Evolutionary conservation across 257 asterid genomes (phyloP).

Genomic region (Ligustrum vulgare): DNA sequence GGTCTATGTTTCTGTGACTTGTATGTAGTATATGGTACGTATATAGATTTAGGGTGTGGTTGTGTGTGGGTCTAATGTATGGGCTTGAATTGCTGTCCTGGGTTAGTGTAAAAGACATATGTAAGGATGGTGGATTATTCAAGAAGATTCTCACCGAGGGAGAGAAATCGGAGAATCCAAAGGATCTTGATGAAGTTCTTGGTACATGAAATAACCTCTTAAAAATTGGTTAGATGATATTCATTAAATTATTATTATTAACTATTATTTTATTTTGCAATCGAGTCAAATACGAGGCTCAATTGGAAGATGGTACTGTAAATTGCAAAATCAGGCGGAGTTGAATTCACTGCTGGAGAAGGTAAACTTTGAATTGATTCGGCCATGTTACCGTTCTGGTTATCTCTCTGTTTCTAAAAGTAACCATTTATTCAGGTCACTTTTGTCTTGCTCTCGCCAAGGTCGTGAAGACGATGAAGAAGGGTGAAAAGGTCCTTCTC

Average conservation of each 20-base stretch:
- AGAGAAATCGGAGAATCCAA: slow-evolving; percentile 77
- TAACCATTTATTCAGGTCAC: slow-evolving; percentile 36
- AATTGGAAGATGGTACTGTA: slow-evolving; percentile 58
- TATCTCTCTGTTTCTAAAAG: neutral
- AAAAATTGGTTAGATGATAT: too few species aligned
- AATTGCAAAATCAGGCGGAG: slow-evolving; percentile 44
- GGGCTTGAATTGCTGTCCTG: slow-evolving; percentile 68
- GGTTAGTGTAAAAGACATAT: slow-evolving; percentile 72
- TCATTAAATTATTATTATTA: neutral
- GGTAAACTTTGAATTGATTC: slow-evolving; percentile 28
- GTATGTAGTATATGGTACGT: too few species aligned
- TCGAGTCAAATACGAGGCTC: slow-evolving; percentile 58
- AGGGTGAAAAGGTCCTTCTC: slow-evolving; percentile 63
- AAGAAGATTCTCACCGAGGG: slow-evolving; percentile 60
- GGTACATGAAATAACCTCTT: slow-evolving; percentile 30
- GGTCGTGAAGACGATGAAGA: slow-evolving; percentile 77
- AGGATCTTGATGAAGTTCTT: slow-evolving; percentile 66
- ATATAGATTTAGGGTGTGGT: too few species aligned
- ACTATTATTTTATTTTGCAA: slow-evolving; percentile 6
- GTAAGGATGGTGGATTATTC: slow-evolving; percentile 78
- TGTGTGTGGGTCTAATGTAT: too few species aligned
- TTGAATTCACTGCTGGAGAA: slow-evolving; percentile 47
- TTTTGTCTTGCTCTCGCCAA: slow-evolving; percentile 68
- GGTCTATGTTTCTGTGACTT: too few species aligned
- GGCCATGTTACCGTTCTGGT: neutral